These are phyloP conservation scores for Cardamine occulta DNA, from an alignment of 345 rosid genomes.

Conservation along the genomic window DNA sequence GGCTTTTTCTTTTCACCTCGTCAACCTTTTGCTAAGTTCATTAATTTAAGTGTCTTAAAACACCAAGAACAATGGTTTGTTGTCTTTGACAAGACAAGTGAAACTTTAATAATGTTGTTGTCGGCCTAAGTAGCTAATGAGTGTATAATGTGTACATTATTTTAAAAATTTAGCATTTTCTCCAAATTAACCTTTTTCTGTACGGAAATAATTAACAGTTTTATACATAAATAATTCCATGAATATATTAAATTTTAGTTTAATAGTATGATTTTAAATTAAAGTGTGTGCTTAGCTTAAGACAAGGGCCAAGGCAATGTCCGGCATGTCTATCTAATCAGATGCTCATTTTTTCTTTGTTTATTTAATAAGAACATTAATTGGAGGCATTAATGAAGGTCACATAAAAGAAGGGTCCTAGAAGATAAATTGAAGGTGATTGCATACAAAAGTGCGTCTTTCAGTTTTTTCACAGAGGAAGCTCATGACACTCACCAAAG, in stretches of 20 bases:
- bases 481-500: constrained; percentile 44
- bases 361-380: constrained; percentile 12
- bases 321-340: not conserved
- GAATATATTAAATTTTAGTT: not conserved
- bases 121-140: not conserved
- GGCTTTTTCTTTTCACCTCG: too few relatives aligned
- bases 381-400: constrained; percentile 38
- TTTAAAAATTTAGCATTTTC: too few relatives aligned
- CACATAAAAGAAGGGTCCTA: constrained; percentile 40
- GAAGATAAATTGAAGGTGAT: constrained; percentile 37
- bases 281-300: not conserved
- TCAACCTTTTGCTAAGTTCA: too few relatives aligned
- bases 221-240: too few relatives aligned
- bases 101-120: too few relatives aligned
- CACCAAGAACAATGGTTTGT: too few relatives aligned
- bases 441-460: constrained; percentile 38
- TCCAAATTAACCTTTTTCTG: not conserved
- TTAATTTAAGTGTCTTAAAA: too few relatives aligned
- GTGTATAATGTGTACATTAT: not conserved
- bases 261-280: not conserved
- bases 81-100: too few relatives aligned
- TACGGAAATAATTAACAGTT: not conserved
- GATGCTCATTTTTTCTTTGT: not conserved
- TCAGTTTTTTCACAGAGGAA: constrained; percentile 39
- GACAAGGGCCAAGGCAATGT: not conserved